Evolutionary conservation across 2,329 filamentous ascomycete species (phyloP).

Genomic region (Seiridium cupressi): DNA sequence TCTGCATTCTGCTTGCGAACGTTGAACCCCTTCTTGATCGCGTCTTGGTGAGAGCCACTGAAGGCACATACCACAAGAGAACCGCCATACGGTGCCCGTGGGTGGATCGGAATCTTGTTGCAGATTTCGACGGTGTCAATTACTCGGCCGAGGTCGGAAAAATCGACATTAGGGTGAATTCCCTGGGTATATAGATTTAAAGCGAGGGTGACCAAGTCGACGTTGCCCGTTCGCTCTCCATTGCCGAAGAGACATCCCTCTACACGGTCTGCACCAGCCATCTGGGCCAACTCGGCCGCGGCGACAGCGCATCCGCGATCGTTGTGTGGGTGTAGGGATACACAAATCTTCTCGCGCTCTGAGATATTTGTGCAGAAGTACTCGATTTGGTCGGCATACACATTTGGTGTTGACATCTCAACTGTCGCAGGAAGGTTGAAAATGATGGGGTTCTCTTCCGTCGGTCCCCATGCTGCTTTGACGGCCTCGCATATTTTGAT

Average conservation of each 20-base stretch:
- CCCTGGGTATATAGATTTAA: constrained; percentile 96
- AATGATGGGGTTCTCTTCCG: constrained; percentile 77
- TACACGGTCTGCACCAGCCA: constrained; percentile 93
- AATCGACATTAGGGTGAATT: constrained; percentile 80
- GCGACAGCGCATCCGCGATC: constrained; percentile 89
- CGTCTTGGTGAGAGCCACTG: constrained; percentile 89
- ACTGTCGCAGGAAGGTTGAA: constrained; percentile 97
- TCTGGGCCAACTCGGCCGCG: constrained; percentile 88
- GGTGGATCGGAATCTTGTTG: constrained; percentile 93
- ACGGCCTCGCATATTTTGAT: constrained; percentile 87
- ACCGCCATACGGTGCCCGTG: constrained; percentile 85
- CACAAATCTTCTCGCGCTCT: constrained; percentile 81
- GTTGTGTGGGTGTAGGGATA: constrained; percentile 93
- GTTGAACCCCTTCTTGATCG: constrained; percentile 91
- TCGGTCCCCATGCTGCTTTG: constrained; percentile 88
- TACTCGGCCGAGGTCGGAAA: constrained; percentile 81
- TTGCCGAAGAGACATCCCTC: constrained; percentile 73
- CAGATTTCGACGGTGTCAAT: constrained; percentile 88
- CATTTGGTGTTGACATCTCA: constrained; percentile 90
- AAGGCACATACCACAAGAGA: constrained; percentile 92
- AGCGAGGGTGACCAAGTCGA: constrained; percentile 88
- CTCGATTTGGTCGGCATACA: constrained; percentile 95
- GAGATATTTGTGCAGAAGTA: constrained; percentile 87
- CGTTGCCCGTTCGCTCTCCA: constrained; percentile 92
- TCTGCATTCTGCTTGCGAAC: constrained; percentile 63